These are phyloP conservation scores for Plenodomus tracheiphilus DNA, from an alignment of 2,329 filamentous ascomycete species.

Conservation along the genomic window DNA sequence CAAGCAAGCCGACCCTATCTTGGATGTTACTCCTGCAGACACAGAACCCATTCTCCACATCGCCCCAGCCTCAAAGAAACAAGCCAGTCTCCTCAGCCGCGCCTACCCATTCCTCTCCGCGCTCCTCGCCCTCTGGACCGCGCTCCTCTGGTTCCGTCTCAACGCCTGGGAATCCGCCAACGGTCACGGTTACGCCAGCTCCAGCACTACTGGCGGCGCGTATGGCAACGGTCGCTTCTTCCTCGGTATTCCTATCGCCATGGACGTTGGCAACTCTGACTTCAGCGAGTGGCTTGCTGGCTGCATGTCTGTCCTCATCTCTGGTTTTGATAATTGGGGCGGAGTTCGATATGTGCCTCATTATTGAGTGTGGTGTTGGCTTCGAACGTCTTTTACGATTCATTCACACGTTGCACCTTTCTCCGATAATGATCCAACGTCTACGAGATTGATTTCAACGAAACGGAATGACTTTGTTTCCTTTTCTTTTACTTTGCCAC, in stretches of 20 bases:
- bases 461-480: background rate
- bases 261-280: slow-evolving; percentile 17
- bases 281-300: slow-evolving; percentile 14
- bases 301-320: slow-evolving; percentile 10
- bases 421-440: no score
- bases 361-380: slow-evolving; percentile 9
- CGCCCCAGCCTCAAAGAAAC: background rate
- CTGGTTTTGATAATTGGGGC: slow-evolving; percentile 15
- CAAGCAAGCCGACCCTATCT: background rate
- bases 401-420: no score
- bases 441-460: background rate
- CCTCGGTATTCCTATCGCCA: slow-evolving; percentile 21
- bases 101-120: background rate
- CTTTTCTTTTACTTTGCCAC: background rate
- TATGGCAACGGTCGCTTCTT: slow-evolving; percentile 25
- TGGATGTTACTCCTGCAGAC: background rate
- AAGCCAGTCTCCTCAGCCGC: background rate
- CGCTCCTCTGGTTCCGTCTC: slow-evolving; percentile 5
- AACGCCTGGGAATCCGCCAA: slow-evolving; percentile 17
- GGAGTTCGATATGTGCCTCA: slow-evolving; percentile 9
- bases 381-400: no score
- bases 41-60: background rate
- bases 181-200: slow-evolving; percentile 1
- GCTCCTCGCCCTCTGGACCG: slow-evolving; percentile 6
- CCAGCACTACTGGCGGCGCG: slow-evolving; percentile 6